Conservation (phyloP, 768 basidiomycete species). For the Termitomyces titanicus region DNA sequence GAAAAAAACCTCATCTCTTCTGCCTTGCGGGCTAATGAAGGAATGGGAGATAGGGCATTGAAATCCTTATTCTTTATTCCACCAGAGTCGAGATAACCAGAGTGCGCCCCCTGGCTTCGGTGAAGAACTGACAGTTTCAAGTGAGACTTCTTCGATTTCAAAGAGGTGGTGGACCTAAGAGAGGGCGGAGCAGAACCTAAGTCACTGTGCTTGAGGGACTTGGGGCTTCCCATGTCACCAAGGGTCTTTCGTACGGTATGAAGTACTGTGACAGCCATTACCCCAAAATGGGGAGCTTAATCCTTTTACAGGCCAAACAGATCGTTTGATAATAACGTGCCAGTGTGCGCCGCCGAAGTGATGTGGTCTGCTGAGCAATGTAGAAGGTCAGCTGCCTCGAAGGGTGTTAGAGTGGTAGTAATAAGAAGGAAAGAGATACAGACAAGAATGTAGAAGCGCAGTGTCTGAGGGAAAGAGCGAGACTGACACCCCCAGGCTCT, state of each 20-base stretch:
- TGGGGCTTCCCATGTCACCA: constrained; percentile 19
- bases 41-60: background rate
- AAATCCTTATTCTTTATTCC: constrained; percentile 9
- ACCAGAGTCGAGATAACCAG: constrained; percentile 1
- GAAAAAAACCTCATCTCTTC: constrained; percentile 11
- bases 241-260: constrained; percentile 8
- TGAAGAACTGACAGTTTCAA: constrained; percentile 17
- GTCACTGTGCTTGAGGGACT: constrained; percentile 17
- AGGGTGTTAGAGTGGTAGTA: background rate
- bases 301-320: background rate
- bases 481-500: background rate
- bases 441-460: background rate
- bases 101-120: constrained; percentile 10
- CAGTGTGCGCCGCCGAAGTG: background rate
- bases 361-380: background rate
- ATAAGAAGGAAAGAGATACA: background rate
- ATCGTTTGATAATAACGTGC: background rate
- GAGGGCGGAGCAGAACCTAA: constrained; percentile 18
- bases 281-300: background rate
- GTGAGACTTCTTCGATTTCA: constrained; percentile 17
- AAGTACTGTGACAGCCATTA: background rate
- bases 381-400: background rate
- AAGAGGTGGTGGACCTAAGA: constrained; percentile 16
- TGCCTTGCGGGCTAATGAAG: background rate
- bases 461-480: background rate